These are phyloP conservation scores for Myrica gale DNA, from an alignment of 306 rosid species.

Conservation along the genomic window DNA sequence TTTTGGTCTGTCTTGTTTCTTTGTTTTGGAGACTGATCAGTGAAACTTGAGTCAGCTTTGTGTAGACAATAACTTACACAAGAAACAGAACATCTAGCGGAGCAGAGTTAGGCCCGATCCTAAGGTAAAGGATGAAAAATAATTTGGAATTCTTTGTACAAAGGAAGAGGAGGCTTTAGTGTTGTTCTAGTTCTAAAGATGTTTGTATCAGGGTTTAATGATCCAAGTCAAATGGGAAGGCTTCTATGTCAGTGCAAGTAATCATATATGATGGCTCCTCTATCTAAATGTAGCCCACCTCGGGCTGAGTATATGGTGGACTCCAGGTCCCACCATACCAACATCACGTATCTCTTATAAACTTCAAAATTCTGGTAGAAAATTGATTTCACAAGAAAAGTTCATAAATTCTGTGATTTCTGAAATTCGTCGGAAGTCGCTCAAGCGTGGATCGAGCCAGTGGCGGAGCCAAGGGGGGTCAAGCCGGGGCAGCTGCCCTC, in stretches of 20 bases:
- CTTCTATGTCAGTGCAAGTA: slow-evolving; percentile 22
- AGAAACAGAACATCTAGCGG: slow-evolving; percentile 3
- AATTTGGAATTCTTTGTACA: slow-evolving; percentile 32
- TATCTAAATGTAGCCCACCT: slow-evolving; percentile 15
- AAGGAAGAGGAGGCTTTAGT: slow-evolving; percentile 76
- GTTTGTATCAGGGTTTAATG: slow-evolving; percentile 28
- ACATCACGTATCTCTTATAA: slow-evolving; percentile 26
- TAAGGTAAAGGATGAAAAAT: slow-evolving; percentile 16
- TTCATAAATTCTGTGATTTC: too few relatives aligned
- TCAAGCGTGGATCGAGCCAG: too few relatives aligned
- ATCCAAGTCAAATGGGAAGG: slow-evolving; percentile 5
- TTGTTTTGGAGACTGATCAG: slow-evolving; percentile 16
- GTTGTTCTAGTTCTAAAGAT: slow-evolving; percentile 32
- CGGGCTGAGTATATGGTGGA: slow-evolving; percentile 38
- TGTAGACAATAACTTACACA: slow-evolving; percentile 27
- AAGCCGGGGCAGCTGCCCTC: too few relatives aligned
- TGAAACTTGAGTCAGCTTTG: slow-evolving; percentile 23
- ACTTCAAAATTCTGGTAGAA: neutral
- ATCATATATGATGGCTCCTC: slow-evolving; percentile 38
- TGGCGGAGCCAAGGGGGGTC: too few relatives aligned
- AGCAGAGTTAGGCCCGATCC: slow-evolving; percentile 58
- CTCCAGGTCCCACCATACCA: slow-evolving; percentile 29
- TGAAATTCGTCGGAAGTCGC: too few relatives aligned
- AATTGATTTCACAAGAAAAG: too few relatives aligned
- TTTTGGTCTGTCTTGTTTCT: slow-evolving; percentile 16